phyloP scores from a whole-genome alignment of 2,329 filamentous ascomycete genomes.

The Fusarium oxysporum region DNA sequence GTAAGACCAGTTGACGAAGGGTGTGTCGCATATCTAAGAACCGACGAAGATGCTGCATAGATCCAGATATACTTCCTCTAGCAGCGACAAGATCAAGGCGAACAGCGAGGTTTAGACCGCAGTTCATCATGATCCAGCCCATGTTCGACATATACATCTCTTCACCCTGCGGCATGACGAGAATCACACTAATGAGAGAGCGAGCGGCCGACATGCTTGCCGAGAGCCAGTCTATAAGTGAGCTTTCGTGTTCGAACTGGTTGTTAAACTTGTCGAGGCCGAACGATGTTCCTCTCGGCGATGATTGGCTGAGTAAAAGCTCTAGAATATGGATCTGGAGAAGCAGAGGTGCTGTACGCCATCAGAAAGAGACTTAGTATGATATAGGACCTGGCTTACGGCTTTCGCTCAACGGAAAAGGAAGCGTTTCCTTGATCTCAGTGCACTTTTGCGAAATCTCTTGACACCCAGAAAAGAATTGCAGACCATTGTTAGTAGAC shows the following conservation, averaged over 20 bases:
- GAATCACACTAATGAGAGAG: conserved; percentile 39
- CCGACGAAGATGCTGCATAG: conserved; percentile 40
- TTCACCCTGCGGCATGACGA: conserved; percentile 42
- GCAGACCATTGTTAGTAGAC: neutral
- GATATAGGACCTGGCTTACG: conserved; percentile 26
- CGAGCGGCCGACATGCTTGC: conserved; percentile 46
- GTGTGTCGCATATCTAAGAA: conserved; percentile 46
- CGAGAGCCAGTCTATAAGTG: conserved; percentile 43
- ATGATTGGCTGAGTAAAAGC: conserved; percentile 46
- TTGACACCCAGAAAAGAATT: conserved; percentile 21
- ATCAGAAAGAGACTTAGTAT: accelerated
- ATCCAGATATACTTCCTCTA: conserved; percentile 21
- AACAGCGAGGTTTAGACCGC: conserved; percentile 45
- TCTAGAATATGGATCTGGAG: conserved; percentile 46
- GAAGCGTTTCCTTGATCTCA: conserved; percentile 34
- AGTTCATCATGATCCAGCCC: conserved; percentile 49
- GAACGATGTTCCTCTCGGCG: conserved; percentile 39
- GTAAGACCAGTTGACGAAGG: conserved; percentile 44
- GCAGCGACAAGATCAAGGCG: conserved; percentile 46
- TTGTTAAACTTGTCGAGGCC: conserved; percentile 41
- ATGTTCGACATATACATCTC: conserved; percentile 47
- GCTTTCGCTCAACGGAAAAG: conserved; percentile 46
- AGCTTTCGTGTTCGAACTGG: conserved; percentile 14
- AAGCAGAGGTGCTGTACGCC: conserved; percentile 35
- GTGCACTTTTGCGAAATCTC: conserved; percentile 15